Evolutionary conservation across 2,329 filamentous ascomycete genomes (phyloP), one percentile per base, ranked within the genome.

Genomic region (Alternaria brassicae): DNA sequence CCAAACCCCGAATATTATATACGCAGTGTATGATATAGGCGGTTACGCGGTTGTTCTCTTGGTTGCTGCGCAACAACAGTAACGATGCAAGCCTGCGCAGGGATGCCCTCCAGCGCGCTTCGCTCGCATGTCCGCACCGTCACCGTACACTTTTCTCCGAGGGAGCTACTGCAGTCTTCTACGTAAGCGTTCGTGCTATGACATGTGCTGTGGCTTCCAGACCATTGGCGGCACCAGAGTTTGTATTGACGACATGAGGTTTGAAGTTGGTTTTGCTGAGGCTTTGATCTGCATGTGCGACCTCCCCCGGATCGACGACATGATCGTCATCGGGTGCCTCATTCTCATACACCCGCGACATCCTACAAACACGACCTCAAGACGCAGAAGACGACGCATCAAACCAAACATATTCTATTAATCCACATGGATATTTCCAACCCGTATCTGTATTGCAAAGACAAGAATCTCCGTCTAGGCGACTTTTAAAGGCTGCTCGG

Each of bases 361-460:
- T 48, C 8, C 36, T 15, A 25, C 1, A 15, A 34, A 47, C 17
- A 17, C 28, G 1, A 32, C 7, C 21, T 21, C 17, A 5, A 3
- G 1, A 28, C 44, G 27, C 44, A 2, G 8, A n/a, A 17, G 34
- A 37, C 34, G 41, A 27, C 5, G 0, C 15, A 47, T 15, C 15
- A 9, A n/a, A 34, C 28, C 17, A n/a, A n/a, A 6, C n/a, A 34
- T 4, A 4, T 23, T 6, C 21, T 8, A 41, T 48, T 48, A 17
- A 40, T 36, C 47, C 53, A 39, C 50, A 23, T 37, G 27, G 13
- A 3, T 25, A 67, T 75, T 69, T 76, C 62, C 67, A 63, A 61
- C 70, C 71, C 71, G 72, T 69, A 74, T 77, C 73, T 76, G 74
- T 77, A 72, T 72, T 69, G 71, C 72, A 65, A 66, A 71, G 72